Conservation (phyloP, 768 basidiomycete genomes). For the Mycena rosella region DNA sequence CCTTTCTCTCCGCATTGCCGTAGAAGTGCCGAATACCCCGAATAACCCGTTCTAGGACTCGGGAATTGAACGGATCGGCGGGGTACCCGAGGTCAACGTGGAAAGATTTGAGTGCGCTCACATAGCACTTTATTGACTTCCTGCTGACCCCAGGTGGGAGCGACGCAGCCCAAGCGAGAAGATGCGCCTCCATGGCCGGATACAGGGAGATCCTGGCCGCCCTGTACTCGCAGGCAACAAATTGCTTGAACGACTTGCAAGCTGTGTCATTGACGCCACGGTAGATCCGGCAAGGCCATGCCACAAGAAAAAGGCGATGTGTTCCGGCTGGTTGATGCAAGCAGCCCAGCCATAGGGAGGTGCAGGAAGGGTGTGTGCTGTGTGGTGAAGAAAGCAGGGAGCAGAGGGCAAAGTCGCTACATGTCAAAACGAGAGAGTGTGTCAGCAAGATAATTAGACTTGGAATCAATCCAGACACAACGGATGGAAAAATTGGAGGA, state of each 20-base stretch:
- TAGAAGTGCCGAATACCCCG: slow-evolving; percentile 14
- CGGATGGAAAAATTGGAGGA: neutral
- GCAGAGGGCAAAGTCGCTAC: neutral
- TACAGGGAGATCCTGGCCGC: neutral
- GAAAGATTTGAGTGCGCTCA: slow-evolving; percentile 12
- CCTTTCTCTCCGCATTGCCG: slow-evolving; percentile 2
- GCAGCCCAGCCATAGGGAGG: slow-evolving; percentile 21
- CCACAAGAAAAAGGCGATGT: slow-evolving; percentile 16
- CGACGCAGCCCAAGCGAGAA: slow-evolving; percentile 12
- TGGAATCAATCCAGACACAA: slow-evolving; percentile 20
- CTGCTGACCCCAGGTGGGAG: slow-evolving; percentile 5
- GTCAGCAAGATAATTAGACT: slow-evolving; percentile 17
- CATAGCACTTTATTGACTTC: slow-evolving; percentile 11
- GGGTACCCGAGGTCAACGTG: slow-evolving; percentile 12
- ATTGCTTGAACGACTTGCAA: slow-evolving; percentile 16
- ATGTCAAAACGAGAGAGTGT: slow-evolving; percentile 19
- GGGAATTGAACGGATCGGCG: slow-evolving; percentile 12
- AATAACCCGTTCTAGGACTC: slow-evolving; percentile 13
- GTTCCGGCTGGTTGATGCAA: slow-evolving; percentile 16
- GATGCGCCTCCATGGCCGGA: slow-evolving; percentile 6
- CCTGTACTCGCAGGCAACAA: slow-evolving; percentile 3
- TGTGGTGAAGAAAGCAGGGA: neutral
- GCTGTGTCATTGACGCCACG: slow-evolving; percentile 2
- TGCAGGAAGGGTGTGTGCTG: slow-evolving; percentile 15
- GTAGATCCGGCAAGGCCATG: neutral